Base-by-base conservation (phyloP, 108 stramenopile genomes). In the Nitzschia sp. region DNA sequence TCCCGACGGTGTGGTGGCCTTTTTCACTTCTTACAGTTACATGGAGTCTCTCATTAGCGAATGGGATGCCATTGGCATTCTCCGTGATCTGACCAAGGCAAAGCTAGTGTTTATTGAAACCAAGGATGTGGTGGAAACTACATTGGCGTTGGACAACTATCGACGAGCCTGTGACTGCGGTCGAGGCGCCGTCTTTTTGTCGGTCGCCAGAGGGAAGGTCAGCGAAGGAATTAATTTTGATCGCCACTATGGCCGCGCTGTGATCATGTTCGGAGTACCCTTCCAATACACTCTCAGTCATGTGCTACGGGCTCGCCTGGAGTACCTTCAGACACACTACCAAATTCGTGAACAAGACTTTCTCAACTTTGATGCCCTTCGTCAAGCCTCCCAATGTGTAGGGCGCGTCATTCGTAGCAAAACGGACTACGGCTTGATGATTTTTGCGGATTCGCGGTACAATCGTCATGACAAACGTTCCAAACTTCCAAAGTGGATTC, bases 181-280 rank as follows among this genome's bases (percentile, higher is more conserved):
- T 23, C 87, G 98, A 3, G 99, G 99, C 5, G 99, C 98, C 5
- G 94, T 99, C 5, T 99, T 99, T 77, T 72, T 99, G 34, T 98
- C 98, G 2, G 96, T 99, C 48, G 99, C 99, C 15, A 76, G 99
- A 56, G 99, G 99, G 70, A 98, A 98, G 88, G 92, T 91, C 45
- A 56, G 80, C 6, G 99, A 99, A 67, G 99, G 99, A 27, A 99
- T 99, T 75, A 98, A 99, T 78, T 99, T 99, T 77, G 99, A 99
- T 74, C 84, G 98, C 25, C 99, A 99, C 54, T 98, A 98, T 72
- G 99, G 99, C 18, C 82, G 99, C 23, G 93, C 92, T 30, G 99
- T 99, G 54, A 84, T 99, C 32, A 91, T 98, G 89, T 95, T 99
- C 72, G 99, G 99, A 11, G 96, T 99, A 23, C 99, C 99, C 13